Conservation (phyloP, 129 eudicot species). For the Arctium lappa region DNA sequence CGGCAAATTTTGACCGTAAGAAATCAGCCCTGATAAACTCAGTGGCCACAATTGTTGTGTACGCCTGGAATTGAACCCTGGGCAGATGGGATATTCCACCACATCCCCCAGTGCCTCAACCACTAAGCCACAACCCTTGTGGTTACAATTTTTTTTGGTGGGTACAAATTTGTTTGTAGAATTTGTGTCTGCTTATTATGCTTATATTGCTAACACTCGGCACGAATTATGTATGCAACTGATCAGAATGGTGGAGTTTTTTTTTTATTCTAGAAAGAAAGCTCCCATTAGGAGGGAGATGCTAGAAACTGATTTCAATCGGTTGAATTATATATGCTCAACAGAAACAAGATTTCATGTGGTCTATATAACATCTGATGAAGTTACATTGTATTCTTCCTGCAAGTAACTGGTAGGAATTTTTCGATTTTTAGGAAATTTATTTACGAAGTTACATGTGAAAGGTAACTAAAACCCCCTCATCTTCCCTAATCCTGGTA, state of each 20-base stretch:
- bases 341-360: not conserved
- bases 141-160: not conserved
- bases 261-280: not conserved
- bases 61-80: too few relatives aligned
- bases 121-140: too few relatives aligned
- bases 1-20: too few relatives aligned
- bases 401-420: not conserved
- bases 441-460: constrained; percentile 26
- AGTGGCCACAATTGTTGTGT: too few relatives aligned
- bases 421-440: constrained; percentile 14
- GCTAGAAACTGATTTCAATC: not conserved
- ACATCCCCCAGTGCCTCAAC: too few relatives aligned
- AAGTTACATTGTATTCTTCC: constrained; percentile 10
- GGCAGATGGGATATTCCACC: too few relatives aligned
- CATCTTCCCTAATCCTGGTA: not conserved
- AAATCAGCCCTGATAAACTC: too few relatives aligned
- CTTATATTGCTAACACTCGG: not conserved
- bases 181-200: not conserved
- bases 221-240: not conserved
- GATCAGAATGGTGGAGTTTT: not conserved
- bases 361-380: not conserved
- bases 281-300: not conserved
- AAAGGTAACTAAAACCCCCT: constrained; percentile 12
- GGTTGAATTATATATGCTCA: constrained; percentile 7
- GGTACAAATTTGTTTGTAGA: not conserved